A percentile compares a stretch with the other conserved stretches of the same genome.
Evolutionary conservation across 345 rosid species (phyloP).

Genomic region (Cardamine chenopodiifolia): DNA sequence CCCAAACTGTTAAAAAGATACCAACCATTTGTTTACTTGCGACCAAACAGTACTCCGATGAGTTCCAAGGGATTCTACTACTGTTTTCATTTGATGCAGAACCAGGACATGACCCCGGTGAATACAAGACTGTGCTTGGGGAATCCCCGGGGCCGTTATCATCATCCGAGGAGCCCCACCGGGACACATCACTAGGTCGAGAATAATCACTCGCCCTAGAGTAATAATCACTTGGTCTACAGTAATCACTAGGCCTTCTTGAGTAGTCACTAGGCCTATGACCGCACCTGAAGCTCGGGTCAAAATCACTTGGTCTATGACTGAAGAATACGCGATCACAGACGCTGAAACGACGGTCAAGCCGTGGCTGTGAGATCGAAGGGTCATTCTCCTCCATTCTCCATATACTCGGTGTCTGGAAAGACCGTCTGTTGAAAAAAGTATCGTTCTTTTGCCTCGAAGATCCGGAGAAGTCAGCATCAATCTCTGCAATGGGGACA

Average conservation of each 20-base stretch:
- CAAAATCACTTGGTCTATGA: slow-evolving; percentile 79
- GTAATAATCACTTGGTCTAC: slow-evolving; percentile 47
- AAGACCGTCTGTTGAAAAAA: slow-evolving; percentile 86
- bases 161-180: slow-evolving; percentile 96
- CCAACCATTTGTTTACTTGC: slow-evolving; percentile 99
- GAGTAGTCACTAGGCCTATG: slow-evolving; percentile 67
- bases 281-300: slow-evolving; percentile 54
- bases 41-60: slow-evolving; percentile 86
- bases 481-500: slow-evolving; percentile 79
- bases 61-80: slow-evolving; percentile 63
- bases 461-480: slow-evolving; percentile 97
- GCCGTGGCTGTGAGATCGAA: slow-evolving; percentile 62
- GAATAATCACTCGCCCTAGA: slow-evolving; percentile 87
- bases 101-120: slow-evolving; percentile 63
- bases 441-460: slow-evolving; percentile 76
- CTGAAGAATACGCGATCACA: slow-evolving; percentile 89
- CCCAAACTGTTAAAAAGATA: slow-evolving; percentile 93
- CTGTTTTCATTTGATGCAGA: slow-evolving; percentile 65
- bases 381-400: slow-evolving; percentile 82
- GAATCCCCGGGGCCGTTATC: slow-evolving; percentile 90
- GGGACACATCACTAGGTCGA: slow-evolving; percentile 83
- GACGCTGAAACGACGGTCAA: slow-evolving; percentile 85
- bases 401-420: slow-evolving; percentile 88
- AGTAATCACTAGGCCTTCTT: slow-evolving; percentile 49
- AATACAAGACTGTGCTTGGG: slow-evolving; percentile 75